Base-by-base conservation (phyloP, 257 asterid genomes). In the Euphrasia confusa region DNA sequence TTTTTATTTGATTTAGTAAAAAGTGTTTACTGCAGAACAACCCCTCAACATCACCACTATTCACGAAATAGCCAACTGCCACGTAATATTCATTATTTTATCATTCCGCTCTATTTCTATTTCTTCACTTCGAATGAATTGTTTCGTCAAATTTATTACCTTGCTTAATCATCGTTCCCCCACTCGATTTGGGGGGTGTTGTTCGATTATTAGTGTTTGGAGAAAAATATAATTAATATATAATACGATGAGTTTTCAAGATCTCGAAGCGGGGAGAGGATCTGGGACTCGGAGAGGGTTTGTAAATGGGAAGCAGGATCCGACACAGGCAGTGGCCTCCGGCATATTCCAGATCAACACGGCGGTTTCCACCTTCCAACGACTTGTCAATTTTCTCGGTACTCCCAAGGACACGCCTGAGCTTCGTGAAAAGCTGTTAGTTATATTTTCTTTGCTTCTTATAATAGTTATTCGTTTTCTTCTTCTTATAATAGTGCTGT, bases 331-430 rank as follows among this genome's bases (percentile, higher is more conserved):
- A n/a, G 94, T 90, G 66, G 96, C 89, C 35, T 87, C 96, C 35
- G 96, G 94, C 30, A 81, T 88, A 60, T 88, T 90, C 63, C 95
- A 81, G 89, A 84, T 88, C 83, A 85, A 78, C 78, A 90, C 96
- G 32, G 84, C 89, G 26, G 91, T 90, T 58, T 84, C 95, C 52
- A 87, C 89, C 56, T 90, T 90, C 74, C 95, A 86, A 33, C 88
- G 91, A 71, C 95, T 90, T 24, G 94, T 90, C 37, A 90, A 90
- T 68, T 80, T 91, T 74, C 88, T 90, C 12, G 98, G 98, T 14
- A 90, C 98, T 4, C 91, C 95, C 48, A 90, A 85, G 77, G 98
- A 90, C 60, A 88, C 98, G 58, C 95, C 96, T 5, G 88, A 88
- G 76, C 95, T 90, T 64, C 94, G 98, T 5, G 92, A 88, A 42